Conservation (phyloP, 768 basidiomycete species). For the Leccinellum albellum region DNA sequence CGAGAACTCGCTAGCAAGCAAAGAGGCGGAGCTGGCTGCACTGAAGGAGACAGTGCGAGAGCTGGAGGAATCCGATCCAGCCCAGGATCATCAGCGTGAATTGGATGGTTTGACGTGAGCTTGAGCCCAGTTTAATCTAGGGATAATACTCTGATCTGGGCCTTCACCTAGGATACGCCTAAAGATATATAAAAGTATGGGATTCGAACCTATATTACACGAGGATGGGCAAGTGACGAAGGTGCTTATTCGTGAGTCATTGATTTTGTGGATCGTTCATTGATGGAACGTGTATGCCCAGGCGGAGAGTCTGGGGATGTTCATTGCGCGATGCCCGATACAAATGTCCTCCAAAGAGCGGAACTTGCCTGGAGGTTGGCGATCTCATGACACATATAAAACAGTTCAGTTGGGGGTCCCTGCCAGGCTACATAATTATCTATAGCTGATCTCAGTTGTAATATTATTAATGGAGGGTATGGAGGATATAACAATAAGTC, state of each 20-base stretch:
- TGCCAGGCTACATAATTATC: background rate
- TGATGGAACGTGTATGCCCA: conserved; percentile 24
- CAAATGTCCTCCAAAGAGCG: conserved; percentile 26
- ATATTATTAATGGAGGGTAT: conserved; percentile 1
- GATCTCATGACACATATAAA: conserved; percentile 23
- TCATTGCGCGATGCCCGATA: conserved; percentile 31
- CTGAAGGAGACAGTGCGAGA: conserved; percentile 61
- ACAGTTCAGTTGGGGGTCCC: background rate
- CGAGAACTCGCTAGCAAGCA: conserved; percentile 59
- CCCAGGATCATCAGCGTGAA: conserved; percentile 64
- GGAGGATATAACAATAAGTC: conserved; percentile 8
- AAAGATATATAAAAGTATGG: conserved; percentile 65
- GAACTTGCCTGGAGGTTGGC: conserved; percentile 36
- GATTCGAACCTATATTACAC: conserved; percentile 63
- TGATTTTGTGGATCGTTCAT: background rate
- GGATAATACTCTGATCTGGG: conserved; percentile 1
- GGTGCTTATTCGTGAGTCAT: conserved; percentile 64
- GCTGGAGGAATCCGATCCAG: conserved; percentile 69
- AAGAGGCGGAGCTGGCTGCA: conserved; percentile 65
- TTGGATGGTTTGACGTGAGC: conserved; percentile 67
- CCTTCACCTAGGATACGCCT: conserved; percentile 52
- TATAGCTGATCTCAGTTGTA: background rate
- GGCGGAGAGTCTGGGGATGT: conserved; percentile 44
- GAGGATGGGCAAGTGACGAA: conserved; percentile 49
- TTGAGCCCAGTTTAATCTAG: background rate